Base-by-base conservation (phyloP, 2,329 filamentous ascomycete species). In the Beauveria varroae region DNA sequence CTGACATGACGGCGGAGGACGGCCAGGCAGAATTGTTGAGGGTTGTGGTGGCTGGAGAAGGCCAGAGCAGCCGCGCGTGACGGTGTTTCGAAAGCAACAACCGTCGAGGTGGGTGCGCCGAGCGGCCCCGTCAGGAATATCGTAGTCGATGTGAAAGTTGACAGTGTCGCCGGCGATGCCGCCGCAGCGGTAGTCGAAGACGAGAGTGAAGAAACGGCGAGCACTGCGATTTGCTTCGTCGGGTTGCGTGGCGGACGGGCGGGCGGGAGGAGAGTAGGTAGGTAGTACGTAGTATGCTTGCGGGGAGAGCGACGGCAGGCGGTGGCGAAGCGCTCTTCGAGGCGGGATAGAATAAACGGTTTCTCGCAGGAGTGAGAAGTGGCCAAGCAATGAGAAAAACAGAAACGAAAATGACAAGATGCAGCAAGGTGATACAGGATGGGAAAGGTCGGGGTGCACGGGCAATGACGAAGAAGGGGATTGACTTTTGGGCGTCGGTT, bases 1-100 rank as follows among this genome's bases (percentile, higher is more conserved):
- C 60, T 50, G 74, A 66, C 49, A 71, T 59, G 55, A 10, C 9
- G 41, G 41, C 22, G 44, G 46, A 34, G 20, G 53, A 22, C 37
- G 37, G 20, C 7, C n/a, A 51, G 24, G 24, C 8, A 16, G 37
- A 9, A 26, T 22, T 40, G 50, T n/a, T 53, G 47, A 14, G 40
- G 40, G 22, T 37, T 12, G 41, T 43, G 40, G 18, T 47, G 49
- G 49, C 49, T 60, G 37, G 37, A 47, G 22, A 43, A 43, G 34
- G 50, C 51, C 40, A 30, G 10, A 52, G 30, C n/a, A 51, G 56
- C 56, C 56, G 55, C 56, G 56, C 44, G 55, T 50, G 43, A 44
- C 40, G 26, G 22, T 9, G 22, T 28, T 43, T 24, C 18, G 52
- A 55, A 37, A 16, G 52, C 24, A 55, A 28, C 28, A 44, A 18